Base-by-base conservation (phyloP, 306 rosid species). In the Dalbergia cultrata region DNA sequence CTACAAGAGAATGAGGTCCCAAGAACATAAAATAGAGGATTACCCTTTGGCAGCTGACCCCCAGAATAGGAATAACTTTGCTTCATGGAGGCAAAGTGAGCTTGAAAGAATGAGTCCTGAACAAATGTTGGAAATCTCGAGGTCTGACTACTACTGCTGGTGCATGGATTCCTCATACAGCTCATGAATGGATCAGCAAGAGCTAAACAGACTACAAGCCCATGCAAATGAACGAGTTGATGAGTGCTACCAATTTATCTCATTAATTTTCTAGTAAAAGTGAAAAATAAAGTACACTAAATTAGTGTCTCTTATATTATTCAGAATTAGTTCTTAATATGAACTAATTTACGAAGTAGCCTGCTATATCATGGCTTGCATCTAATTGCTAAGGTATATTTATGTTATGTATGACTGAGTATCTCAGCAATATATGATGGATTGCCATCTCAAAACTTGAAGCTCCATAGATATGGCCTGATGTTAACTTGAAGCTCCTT, bases 121-220 rank as follows among this genome's bases (percentile, higher is more conserved):
- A 49, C 97, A 93, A 39, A 83, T 96, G 95, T 74, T 96, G 72
- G 92, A 84, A 5, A 82, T 89, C 76, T 96, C 98, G 44, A 90
- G 94, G 89, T 90, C 97, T 83, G 97, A 96, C 78, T 96, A 87
- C 87, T 90, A 93, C 69, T 96, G 99, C 78, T 96, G 99, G 99
- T 93, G 99, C 90, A 73, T 96, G 86, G 99, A 95, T 84, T 86
- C 88, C 35, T 62, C 12, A 41, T 52, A 62, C 54, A 13, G 44
- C 78, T 56, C 71, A 47, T 79, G 57, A 82, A 75, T 35, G 18
- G 12, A 11, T 18, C 9, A n/a, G 16, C 16, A 18, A 53, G 5
- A 65, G 33, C 37, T 59, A 68, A 31, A 8, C 50, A 53, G 8
- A 58, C 26, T 66, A 75, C 26, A 63, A 68, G 26, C 19, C 63